Base-by-base conservation (phyloP, 1,284 basidiomycete genomes). In the Moniliophthora roreri region DNA sequence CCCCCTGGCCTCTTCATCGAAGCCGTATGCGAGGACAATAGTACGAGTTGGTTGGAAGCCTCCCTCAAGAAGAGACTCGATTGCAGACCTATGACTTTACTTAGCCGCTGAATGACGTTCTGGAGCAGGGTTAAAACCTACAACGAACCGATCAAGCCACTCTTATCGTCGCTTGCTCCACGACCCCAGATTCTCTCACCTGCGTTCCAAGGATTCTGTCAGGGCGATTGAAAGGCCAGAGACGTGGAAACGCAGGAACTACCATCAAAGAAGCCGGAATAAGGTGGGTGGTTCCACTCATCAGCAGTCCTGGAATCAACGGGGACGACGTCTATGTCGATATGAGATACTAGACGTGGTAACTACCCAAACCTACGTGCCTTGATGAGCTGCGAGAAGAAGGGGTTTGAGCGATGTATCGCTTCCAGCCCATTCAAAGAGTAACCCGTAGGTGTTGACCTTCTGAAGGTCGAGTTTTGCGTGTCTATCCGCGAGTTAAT, bases 1-100 rank as follows among this genome's bases (percentile, higher is more conserved):
- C 1, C 79, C 80, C 35, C 68, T 69, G 5, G 71, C 68, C 66
- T 87, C 85, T 63, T 86, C 85, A 63, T 86, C 84, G 55, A 80
- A 80, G 8, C 85, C 85, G 49, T 77, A 78, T 1, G 78, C 76
- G 16, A 84, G 62, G 7, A 86, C 70, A 48, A 85, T 64, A 0
- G 76, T 75, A 15, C 81, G 70, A 7, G 65, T 60, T 2, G 80
- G 80, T 32, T 62, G 54, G 63, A 78, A 81, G 13, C 69, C 75
- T 0, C 61, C 58, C 35, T 72, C 61, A 7, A 82, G 63, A 4
- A 82, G 65, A 0, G 72, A 59, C 53, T 82, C 76, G 4, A 82
- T 56, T 1, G 78, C 69, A 3, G 75, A 58, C 16, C 64, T 66
- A 39, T 36, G 13, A 21, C 2, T n/a, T n/a, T n/a, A n/a, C n/a